A percentile compares a stretch with the other conserved stretches of the same genome.
These are phyloP conservation scores for Penicillium corylophilum DNA, from an alignment of 2,329 filamentous ascomycete genomes.

Conservation along the genomic window DNA sequence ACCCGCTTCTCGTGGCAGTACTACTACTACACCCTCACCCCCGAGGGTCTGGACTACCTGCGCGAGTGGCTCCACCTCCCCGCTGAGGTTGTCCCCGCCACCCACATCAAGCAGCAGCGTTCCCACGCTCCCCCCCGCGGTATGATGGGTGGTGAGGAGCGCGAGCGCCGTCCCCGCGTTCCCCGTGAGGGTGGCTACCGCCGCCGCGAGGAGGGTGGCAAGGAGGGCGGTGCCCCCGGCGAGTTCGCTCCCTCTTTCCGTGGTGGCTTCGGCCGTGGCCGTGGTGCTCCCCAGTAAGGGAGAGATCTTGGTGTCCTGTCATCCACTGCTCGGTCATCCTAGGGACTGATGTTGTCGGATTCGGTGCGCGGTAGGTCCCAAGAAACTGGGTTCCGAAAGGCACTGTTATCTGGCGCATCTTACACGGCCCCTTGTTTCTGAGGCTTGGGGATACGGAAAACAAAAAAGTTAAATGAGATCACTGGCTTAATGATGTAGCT, in stretches of 20 bases:
- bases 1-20: constrained; percentile 99
- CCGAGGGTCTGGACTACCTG: constrained; percentile 99
- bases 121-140: constrained; percentile 96
- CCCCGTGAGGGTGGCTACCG: constrained; percentile 85
- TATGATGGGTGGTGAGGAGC: constrained; percentile 88
- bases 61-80: constrained; percentile 99
- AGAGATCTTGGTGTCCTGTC: constrained; percentile 31
- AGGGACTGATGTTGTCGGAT: constrained; percentile 28
- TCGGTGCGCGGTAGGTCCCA: constrained; percentile 29
- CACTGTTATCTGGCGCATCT: constrained; percentile 24
- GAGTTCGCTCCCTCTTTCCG: constrained; percentile 92
- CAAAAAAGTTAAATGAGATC: constrained; percentile 28
- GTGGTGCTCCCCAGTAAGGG: constrained; percentile 65
- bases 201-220: constrained; percentile 76
- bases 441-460: constrained; percentile 26
- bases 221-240: constrained; percentile 89
- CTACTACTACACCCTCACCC: constrained; percentile 99
- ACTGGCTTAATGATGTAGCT: constrained; percentile 30
- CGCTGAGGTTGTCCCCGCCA: constrained; percentile 98
- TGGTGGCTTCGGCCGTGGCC: constrained; percentile 86
- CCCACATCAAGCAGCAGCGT: constrained; percentile 99
- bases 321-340: constrained; percentile 33
- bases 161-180: constrained; percentile 78
- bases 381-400: constrained; percentile 24
- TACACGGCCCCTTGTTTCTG: constrained; percentile 14